Evolutionary conservation across 2,329 filamentous ascomycete species (phyloP).

Genomic region (Clarireedia sp.): DNA sequence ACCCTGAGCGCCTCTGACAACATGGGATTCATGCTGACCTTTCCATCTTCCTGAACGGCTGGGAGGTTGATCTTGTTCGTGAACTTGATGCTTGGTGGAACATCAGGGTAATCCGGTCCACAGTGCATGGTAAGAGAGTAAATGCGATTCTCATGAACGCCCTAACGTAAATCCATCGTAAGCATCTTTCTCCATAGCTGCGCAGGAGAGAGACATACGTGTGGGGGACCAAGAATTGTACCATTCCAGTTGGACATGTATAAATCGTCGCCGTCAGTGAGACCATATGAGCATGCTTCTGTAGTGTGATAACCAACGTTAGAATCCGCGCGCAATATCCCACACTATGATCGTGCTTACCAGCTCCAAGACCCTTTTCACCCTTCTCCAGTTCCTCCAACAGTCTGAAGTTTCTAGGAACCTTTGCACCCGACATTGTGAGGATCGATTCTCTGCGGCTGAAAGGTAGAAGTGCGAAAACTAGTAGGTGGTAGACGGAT

Average conservation of each 20-base stretch:
- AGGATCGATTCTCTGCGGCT: neutral
- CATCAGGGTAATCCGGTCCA: constrained; percentile 79
- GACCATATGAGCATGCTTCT: constrained; percentile 96
- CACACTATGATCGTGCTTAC: constrained; percentile 38
- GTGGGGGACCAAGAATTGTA: constrained; percentile 91
- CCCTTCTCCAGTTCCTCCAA: constrained; percentile 98
- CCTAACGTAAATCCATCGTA: constrained; percentile 41
- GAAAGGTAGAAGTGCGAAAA: neutral
- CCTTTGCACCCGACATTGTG: constrained; percentile 49
- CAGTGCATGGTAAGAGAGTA: constrained; percentile 98
- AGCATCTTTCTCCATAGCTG: neutral
- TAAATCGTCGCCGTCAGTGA: constrained; percentile 88
- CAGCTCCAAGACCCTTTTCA: constrained; percentile 91
- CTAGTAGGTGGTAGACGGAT: neutral
- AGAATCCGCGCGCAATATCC: neutral
- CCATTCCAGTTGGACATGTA: constrained; percentile 99
- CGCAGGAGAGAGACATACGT: constrained; percentile 53
- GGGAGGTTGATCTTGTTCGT: constrained; percentile 94
- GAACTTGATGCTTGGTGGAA: constrained; percentile 84
- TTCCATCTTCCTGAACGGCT: constrained; percentile 73
- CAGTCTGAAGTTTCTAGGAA: constrained; percentile 92
- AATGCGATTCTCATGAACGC: constrained; percentile 96
- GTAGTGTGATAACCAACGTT: neutral
- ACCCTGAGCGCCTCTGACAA: neutral
- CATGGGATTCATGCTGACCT: constrained; percentile 39